phyloP scores from a whole-genome alignment of 1,139 yeast species.

The Suhomyces coccinellae region DNA sequence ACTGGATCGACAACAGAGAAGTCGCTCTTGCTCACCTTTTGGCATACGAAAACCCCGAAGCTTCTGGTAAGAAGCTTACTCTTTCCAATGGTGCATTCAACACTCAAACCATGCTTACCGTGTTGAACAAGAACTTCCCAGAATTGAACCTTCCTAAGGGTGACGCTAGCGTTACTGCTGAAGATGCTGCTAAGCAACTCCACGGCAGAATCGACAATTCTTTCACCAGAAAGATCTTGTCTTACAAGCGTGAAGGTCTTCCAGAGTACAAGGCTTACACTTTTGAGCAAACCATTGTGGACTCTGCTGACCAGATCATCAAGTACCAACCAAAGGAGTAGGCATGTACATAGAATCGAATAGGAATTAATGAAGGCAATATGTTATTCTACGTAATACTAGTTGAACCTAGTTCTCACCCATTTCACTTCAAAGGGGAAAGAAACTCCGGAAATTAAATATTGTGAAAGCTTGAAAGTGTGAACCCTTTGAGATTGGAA shows the following conservation, averaged over 20 bases:
- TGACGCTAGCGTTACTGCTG: slow-evolving; percentile 26
- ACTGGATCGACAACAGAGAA: slow-evolving; percentile 9
- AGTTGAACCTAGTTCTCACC: no score
- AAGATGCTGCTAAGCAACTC: neutral
- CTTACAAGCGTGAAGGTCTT: neutral
- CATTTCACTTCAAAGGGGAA: no score
- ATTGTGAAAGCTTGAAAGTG: no score
- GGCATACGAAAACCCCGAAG: slow-evolving; percentile 18
- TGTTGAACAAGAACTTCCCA: slow-evolving; percentile 14
- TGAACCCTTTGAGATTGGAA: no score
- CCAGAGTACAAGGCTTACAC: neutral
- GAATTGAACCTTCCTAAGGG: slow-evolving; percentile 24
- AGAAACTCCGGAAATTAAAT: no score
- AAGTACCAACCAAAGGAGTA: neutral
- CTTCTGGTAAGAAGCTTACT: slow-evolving; percentile 3
- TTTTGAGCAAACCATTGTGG: slow-evolving; percentile 30
- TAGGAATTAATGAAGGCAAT: no score
- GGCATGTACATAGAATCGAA: no score
- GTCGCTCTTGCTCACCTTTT: slow-evolving; percentile 35
- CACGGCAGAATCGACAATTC: neutral
- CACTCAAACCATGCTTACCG: slow-evolving; percentile 17
- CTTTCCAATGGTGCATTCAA: slow-evolving; percentile 3
- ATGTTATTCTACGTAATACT: no score
- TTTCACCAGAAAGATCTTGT: neutral
- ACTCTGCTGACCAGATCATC: slow-evolving; percentile 21